A percentile compares a stretch with the other conserved stretches of the same genome.
phyloP scores from a whole-genome alignment of 257 asterid genomes.

The Plantago major region DNA sequence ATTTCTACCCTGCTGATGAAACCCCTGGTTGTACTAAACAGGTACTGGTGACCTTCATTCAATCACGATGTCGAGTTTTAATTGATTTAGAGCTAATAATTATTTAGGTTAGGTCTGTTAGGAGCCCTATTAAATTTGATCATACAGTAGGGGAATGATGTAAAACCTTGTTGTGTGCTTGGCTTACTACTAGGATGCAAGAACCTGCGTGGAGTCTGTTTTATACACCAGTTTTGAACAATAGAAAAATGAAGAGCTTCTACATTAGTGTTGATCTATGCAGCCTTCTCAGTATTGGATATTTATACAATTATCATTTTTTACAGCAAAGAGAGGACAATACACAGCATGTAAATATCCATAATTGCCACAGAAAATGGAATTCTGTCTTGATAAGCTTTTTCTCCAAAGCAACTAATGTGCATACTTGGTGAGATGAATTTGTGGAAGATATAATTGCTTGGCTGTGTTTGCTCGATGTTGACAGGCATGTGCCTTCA shows the following conservation, averaged over 20 bases:
- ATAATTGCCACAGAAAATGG: no score
- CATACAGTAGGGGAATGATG: not conserved
- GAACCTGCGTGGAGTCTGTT: not conserved
- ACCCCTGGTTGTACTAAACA: slow-evolving; percentile 97
- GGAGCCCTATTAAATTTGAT: not conserved
- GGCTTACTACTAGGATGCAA: not conserved
- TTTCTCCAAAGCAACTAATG: not conserved
- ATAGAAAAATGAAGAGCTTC: no score
- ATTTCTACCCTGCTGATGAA: slow-evolving; percentile 99
- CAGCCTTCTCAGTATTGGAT: no score
- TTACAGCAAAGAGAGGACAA: no score
- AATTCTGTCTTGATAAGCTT: not conserved
- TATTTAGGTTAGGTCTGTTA: not conserved
- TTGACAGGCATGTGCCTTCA: slow-evolving; percentile 91
- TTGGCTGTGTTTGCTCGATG: slow-evolving; percentile 16
- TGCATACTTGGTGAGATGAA: not conserved
- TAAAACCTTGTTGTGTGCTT: not conserved
- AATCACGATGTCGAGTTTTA: not conserved
- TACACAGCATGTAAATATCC: no score
- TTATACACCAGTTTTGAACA: not conserved
- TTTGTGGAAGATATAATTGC: not conserved
- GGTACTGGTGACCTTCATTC: slow-evolving; percentile 30
- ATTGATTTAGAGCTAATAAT: not conserved
- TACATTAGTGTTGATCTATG: no score
- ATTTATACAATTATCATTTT: no score